These are phyloP conservation scores for Coemansia pectinata DNA, from an alignment of 192 early-diverging fungal genomes.

Conservation along the genomic window DNA sequence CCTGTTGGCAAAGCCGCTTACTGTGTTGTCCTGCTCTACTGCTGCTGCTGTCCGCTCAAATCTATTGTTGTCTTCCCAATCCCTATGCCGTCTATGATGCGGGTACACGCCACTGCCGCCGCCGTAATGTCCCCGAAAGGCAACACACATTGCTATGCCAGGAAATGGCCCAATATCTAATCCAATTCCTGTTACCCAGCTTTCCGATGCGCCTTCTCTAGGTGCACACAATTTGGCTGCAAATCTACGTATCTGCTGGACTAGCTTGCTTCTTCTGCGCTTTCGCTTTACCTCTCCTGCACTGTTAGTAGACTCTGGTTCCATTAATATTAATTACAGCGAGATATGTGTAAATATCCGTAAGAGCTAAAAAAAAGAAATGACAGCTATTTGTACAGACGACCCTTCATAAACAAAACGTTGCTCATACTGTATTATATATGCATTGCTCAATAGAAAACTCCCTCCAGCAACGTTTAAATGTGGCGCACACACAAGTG, in stretches of 20 bases:
- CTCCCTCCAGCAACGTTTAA: neutral
- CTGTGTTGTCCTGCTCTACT: neutral
- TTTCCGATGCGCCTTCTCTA: neutral
- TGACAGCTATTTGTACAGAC: neutral
- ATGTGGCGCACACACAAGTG: slow-evolving; percentile 4
- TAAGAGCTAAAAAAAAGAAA: neutral
- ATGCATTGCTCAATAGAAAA: neutral
- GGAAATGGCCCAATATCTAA: slow-evolving; percentile 11
- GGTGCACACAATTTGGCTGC: neutral
- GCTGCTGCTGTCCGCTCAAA: neutral
- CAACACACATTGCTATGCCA: slow-evolving; percentile 11
- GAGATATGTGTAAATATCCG: neutral
- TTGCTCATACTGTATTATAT: neutral
- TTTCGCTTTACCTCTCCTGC: neutral
- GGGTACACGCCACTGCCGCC: neutral
- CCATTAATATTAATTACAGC: neutral
- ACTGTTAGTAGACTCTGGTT: neutral
- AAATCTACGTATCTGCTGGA: neutral
- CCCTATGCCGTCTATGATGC: neutral
- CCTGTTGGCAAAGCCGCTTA: neutral
- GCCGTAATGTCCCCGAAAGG: neutral
- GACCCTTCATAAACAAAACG: neutral
- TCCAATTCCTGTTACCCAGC: neutral
- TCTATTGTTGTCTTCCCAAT: neutral
- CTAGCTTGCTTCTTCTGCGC: neutral